Base-by-base conservation (phyloP, 2,329 filamentous ascomycete genomes). In the Fusarium incarnatum region DNA sequence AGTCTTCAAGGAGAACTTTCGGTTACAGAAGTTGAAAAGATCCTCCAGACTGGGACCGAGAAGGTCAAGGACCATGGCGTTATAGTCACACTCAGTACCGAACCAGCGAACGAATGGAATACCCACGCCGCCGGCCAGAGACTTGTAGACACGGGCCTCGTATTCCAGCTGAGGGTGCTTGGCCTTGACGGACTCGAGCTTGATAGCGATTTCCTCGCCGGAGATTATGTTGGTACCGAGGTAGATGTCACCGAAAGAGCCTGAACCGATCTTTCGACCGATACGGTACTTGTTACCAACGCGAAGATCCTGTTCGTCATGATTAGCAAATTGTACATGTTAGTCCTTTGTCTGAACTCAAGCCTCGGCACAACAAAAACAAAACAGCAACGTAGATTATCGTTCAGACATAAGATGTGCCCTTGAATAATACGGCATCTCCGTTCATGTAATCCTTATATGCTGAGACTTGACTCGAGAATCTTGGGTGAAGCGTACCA, bases 261-360 rank as follows among this genome's bases (percentile, higher is more conserved):
- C 96, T 76, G 94, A 97, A 76, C 96, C 96, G 79, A 99, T 99
- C 89, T 99, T 99, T 78, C 96, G 94, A 81, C 96, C 96, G 83
- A 99, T 98, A 77, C 96, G 94, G 90, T 99, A 99, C 81, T 99
- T 98, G 83, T 98, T 98, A 83, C 96, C 96, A 84, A 99, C 96
- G 79, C 96, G 94, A 78, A 99, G 91, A 89, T 99, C 96, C 95
- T 98, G 77, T 40, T 37, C 16, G 27, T 34, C 9, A 40, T 50
- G 5, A 64, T 78, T 71, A 77, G 73, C 37, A 22, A 53, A 47
- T 25, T 54, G 49, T 16, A 48, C 25, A 9, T 12, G 28, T 22
- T 16, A 10, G 13, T n/a, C 4, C 34, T 18, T 27, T 28, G 6
- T 25, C 32, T 56, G 45, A 40, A n/a, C 32, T 20, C 41, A 45